Conservation (phyloP, 495 filamentous ascomycete species). For the Hypoxylon subgilvum region DNA sequence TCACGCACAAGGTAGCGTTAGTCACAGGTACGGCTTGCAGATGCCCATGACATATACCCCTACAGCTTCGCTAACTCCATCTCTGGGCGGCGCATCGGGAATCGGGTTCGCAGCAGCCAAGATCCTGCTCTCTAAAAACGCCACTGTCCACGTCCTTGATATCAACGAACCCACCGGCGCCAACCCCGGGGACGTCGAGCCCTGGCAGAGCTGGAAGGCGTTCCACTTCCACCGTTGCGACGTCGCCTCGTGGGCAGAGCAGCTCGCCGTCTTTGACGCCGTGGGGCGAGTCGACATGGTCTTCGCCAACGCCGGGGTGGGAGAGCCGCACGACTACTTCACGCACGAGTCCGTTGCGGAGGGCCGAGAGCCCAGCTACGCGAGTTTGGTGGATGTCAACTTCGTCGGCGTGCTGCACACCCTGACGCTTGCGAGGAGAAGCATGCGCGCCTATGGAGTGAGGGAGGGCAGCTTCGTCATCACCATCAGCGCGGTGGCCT, state of each 20-base stretch:
- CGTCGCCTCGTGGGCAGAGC: constrained; percentile 32
- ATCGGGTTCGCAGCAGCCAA: constrained; percentile 14
- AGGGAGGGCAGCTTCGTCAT: constrained; percentile 42
- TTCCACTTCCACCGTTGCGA: constrained; percentile 21
- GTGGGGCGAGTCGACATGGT: constrained; percentile 37
- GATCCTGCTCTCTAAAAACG: constrained; percentile 6
- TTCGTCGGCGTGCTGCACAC: constrained; percentile 34
- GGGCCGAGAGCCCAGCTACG: constrained; percentile 30
- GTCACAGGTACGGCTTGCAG: constrained; percentile 10
- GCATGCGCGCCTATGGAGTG: constrained; percentile 24
- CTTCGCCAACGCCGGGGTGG: constrained; percentile 42
- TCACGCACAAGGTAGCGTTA: constrained; percentile 6
- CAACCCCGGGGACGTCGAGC: neutral
- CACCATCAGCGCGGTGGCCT: constrained; percentile 42
- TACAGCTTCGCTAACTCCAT: neutral
- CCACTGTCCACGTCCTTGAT: constrained; percentile 15
- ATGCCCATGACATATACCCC: no score
- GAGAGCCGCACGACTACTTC: constrained; percentile 38
- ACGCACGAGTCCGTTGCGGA: constrained; percentile 21
- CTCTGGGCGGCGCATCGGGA: constrained; percentile 6
- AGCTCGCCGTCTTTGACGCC: constrained; percentile 19
- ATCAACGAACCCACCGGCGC: neutral
- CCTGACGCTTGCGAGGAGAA: constrained; percentile 37
- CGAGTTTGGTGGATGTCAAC: constrained; percentile 38
- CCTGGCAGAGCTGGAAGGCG: neutral